Percentiles rank a stretch among this genome's conserved stretches.
Conservation (phyloP, 192 early-diverging fungal species). For the Kappamyces sp. region DNA sequence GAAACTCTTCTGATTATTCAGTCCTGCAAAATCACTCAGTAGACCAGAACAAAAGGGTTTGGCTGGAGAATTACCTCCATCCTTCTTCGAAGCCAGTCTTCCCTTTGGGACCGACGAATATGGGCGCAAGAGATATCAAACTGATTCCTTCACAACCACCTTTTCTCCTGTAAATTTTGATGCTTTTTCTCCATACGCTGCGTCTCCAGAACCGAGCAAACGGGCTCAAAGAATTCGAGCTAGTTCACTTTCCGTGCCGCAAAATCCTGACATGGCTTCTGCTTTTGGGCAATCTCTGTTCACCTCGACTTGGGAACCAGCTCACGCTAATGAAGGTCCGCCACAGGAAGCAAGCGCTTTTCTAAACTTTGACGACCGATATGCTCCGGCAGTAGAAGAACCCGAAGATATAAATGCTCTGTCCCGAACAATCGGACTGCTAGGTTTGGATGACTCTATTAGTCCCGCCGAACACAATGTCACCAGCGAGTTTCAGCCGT, state of each 20-base stretch:
- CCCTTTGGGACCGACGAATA: no score
- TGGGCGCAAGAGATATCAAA: no score
- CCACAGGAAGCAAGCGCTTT: neutral
- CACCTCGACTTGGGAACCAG: conserved; percentile 48
- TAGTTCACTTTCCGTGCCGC: conserved; percentile 15
- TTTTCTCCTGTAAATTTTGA: no score
- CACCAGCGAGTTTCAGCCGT: neutral
- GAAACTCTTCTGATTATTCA: no score
- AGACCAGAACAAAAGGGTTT: no score
- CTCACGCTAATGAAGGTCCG: conserved; percentile 32
- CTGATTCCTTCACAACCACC: no score
- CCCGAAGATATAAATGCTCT: conserved; percentile 42
- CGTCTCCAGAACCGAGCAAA: no score
- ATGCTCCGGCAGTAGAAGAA: conserved; percentile 38
- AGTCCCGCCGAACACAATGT: no score
- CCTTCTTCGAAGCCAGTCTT: no score
- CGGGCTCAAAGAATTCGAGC: conserved; percentile 8
- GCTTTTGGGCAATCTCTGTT: conserved; percentile 61
- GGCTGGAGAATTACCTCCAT: no score
- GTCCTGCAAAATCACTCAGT: no score
- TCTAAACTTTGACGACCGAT: conserved; percentile 7
- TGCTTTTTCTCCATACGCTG: no score
- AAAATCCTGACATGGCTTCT: conserved; percentile 27
- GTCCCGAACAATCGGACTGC: conserved; percentile 61
- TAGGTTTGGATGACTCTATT: conserved; percentile 59